Percentiles rank a stretch among this genome's conserved stretches.
phyloP scores from a whole-genome alignment of 108 stramenopile species.

The Skeletonema costatum region DNA sequence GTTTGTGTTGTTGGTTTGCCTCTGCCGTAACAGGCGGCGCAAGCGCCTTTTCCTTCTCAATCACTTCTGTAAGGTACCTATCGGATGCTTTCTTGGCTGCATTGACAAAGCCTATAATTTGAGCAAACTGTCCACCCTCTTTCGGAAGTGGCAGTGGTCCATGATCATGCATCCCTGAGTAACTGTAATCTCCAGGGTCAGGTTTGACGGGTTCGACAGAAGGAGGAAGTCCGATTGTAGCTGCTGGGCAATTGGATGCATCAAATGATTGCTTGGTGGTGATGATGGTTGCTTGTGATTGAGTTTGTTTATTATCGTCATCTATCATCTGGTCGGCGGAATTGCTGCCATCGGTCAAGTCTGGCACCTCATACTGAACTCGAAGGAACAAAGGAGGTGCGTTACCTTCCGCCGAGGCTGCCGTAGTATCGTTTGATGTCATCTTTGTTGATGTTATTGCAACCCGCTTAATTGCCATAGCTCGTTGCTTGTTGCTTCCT shows the following conservation, averaged over 20 bases:
- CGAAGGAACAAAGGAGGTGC: slow-evolving; percentile 4
- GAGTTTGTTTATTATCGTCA: not conserved
- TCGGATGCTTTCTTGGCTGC: slow-evolving; percentile 72
- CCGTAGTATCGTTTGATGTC: not conserved
- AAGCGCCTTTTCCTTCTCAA: slow-evolving; percentile 55
- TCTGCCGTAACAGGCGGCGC: not conserved
- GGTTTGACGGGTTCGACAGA: slow-evolving; percentile 43
- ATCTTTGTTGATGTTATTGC: no score
- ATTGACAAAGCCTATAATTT: slow-evolving; percentile 61
- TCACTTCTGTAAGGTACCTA: slow-evolving; percentile 64
- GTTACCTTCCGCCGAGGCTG: not conserved
- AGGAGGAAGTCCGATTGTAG: slow-evolving; percentile 38
- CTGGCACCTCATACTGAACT: slow-evolving; percentile 14
- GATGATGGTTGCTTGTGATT: not conserved
- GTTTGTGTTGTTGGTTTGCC: not conserved
- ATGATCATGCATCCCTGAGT: slow-evolving; percentile 84
- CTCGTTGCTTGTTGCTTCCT: no score
- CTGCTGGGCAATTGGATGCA: slow-evolving; percentile 16
- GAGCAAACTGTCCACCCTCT: slow-evolving; percentile 67
- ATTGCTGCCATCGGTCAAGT: not conserved
- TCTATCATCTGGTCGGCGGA: not conserved
- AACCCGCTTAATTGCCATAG: no score
- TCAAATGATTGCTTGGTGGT: slow-evolving; percentile 29
- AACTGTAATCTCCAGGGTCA: slow-evolving; percentile 53
- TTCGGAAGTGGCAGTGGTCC: slow-evolving; percentile 64